Evolutionary conservation across 495 filamentous ascomycete species (phyloP).

Genomic region (Annulohypoxylon stygium): DNA sequence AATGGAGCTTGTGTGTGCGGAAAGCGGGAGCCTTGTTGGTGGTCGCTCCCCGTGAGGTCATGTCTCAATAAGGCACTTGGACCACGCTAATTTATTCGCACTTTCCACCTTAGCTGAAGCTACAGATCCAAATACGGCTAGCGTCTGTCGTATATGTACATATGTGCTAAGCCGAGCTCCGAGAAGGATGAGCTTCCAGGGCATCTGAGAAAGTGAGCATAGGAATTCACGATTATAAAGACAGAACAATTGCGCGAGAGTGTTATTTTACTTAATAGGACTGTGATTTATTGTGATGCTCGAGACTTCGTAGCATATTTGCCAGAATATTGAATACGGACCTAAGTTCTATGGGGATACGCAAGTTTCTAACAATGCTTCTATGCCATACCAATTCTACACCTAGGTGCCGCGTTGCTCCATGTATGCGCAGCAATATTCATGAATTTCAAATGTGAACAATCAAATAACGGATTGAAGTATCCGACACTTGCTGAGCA

Average conservation of each 20-base stretch:
- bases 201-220: neutral
- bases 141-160: constrained; percentile 8
- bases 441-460: too few species aligned
- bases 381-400: too few species aligned
- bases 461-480: too few species aligned
- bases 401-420: too few species aligned
- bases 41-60: constrained; percentile 44
- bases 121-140: constrained; percentile 19
- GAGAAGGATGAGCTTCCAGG: neutral
- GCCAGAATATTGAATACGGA: neutral
- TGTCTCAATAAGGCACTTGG: constrained; percentile 38
- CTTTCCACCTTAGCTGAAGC: constrained; percentile 9
- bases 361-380: too few species aligned
- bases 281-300: neutral
- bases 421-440: too few species aligned
- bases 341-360: too few species aligned
- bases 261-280: neutral
- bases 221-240: neutral
- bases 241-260: neutral
- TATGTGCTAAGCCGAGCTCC: constrained; percentile 17
- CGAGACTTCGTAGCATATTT: neutral
- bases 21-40: constrained; percentile 41
- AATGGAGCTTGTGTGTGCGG: constrained; percentile 27
- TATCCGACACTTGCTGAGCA: too few species aligned
- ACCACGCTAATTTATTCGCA: constrained; percentile 21